Conservation (phyloP, 1,139 yeast species). For the Yarrowia galli region DNA sequence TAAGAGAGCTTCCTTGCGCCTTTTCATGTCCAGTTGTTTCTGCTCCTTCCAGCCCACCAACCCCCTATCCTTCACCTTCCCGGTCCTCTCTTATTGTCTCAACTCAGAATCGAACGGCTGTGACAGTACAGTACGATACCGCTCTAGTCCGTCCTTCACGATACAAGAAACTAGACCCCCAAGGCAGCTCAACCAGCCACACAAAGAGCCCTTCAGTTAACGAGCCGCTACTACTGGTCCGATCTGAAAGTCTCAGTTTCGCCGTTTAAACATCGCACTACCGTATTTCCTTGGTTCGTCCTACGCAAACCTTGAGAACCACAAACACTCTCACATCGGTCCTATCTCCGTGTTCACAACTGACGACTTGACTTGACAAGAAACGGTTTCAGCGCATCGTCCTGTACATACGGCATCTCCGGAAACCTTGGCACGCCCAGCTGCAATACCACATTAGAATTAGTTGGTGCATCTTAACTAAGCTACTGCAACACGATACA, state of each 20-base stretch:
- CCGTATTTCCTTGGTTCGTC: conserved; percentile 2
- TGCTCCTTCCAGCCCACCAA: no score
- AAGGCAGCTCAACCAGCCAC: no score
- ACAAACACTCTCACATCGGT: no score
- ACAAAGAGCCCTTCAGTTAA: no score
- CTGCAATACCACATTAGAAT: background rate
- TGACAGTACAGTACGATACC: no score
- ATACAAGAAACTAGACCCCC: no score
- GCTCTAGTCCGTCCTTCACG: no score
- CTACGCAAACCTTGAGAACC: conserved; percentile 1
- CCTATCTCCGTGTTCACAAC: no score
- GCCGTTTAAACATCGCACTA: conserved; percentile 1
- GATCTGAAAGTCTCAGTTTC: background rate
- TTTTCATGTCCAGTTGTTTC: no score
- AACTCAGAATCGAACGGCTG: background rate
- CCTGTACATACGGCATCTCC: background rate
- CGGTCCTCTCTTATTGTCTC: background rate
- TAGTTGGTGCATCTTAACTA: conserved; percentile 12
- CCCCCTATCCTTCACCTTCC: background rate
- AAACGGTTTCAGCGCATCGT: no score
- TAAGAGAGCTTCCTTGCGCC: background rate
- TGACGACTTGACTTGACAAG: background rate
- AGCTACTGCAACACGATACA: background rate
- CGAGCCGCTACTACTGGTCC: background rate
- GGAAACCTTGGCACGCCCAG: background rate